phyloP scores from a whole-genome alignment of 75 land plant genomes.

The Adiantum capillusveneris region DNA sequence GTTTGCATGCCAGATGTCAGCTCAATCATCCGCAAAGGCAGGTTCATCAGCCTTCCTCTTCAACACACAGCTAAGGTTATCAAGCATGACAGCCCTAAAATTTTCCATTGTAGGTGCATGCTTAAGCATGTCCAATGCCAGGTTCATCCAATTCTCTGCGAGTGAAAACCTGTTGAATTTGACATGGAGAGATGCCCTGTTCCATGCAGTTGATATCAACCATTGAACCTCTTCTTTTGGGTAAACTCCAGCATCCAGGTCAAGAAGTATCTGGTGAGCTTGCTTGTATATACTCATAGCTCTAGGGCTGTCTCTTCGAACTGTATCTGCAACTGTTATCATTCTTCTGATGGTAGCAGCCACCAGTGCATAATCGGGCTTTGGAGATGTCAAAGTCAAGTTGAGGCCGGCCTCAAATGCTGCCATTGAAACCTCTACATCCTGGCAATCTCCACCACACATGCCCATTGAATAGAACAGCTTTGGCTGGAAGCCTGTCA shows the following conservation, averaged over 20 bases:
- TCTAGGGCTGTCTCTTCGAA: slow-evolving; percentile 49
- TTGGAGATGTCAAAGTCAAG: slow-evolving; percentile 39
- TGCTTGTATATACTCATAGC: slow-evolving; percentile 52
- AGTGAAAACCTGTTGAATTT: slow-evolving; percentile 33
- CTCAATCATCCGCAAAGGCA: neutral
- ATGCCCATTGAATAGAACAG: slow-evolving; percentile 69
- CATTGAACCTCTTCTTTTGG: slow-evolving; percentile 88
- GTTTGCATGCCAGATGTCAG: no score
- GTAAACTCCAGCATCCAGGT: slow-evolving; percentile 56
- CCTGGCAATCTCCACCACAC: slow-evolving; percentile 12
- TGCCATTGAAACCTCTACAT: slow-evolving; percentile 50
- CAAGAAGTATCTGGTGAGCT: slow-evolving; percentile 68
- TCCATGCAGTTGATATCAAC: slow-evolving; percentile 92
- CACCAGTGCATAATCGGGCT: slow-evolving; percentile 57
- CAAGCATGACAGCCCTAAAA: neutral
- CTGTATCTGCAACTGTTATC: slow-evolving; percentile 32
- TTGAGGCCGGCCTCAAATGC: slow-evolving; percentile 57
- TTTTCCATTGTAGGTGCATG: slow-evolving; percentile 38
- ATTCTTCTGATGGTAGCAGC: slow-evolving; percentile 52
- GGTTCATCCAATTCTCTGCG: slow-evolving; percentile 75
- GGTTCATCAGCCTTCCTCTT: slow-evolving; percentile 2
- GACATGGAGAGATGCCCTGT: slow-evolving; percentile 50
- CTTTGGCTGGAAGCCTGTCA: slow-evolving; percentile 44
- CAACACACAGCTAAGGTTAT: neutral
- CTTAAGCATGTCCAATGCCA: slow-evolving; percentile 63